Evolutionary conservation across 1,139 yeast species (phyloP).

Genomic region (Geotrichum reessii): DNA sequence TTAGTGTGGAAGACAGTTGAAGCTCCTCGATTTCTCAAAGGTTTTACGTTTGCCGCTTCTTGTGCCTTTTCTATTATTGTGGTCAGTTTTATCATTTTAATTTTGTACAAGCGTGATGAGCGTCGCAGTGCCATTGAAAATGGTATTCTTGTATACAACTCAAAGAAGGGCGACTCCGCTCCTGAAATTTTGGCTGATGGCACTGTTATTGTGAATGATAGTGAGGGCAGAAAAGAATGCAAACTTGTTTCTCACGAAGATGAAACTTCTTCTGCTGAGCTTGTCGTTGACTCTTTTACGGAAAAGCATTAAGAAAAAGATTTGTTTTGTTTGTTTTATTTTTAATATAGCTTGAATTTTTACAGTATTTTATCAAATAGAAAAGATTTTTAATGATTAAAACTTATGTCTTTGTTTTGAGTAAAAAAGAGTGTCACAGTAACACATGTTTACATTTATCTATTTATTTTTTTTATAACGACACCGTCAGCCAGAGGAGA

Average conservation of each 20-base stretch:
- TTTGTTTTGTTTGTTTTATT: neutral
- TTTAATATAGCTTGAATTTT: neutral
- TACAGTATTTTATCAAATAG: neutral
- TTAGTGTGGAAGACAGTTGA: slow-evolving; percentile 46
- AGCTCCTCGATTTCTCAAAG: slow-evolving; percentile 47
- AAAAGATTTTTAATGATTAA: too few species aligned
- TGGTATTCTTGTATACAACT: slow-evolving; percentile 35
- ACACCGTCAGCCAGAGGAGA: too few species aligned
- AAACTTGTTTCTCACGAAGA: neutral
- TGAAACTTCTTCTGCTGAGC: neutral
- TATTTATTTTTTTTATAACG: too few species aligned
- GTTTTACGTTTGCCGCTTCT: slow-evolving; percentile 50
- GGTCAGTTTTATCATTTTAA: slow-evolving; percentile 46
- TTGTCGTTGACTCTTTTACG: neutral
- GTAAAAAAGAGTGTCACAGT: too few species aligned
- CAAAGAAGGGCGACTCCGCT: slow-evolving; percentile 14
- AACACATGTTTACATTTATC: too few species aligned
- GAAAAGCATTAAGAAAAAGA: neutral
- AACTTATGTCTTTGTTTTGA: too few species aligned
- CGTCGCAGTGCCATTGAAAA: slow-evolving; percentile 46
- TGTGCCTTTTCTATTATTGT: slow-evolving; percentile 46
- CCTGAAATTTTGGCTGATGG: slow-evolving; percentile 7
- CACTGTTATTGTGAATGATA: neutral
- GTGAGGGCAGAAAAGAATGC: neutral
- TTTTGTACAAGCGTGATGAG: slow-evolving; percentile 55